A percentile compares a stretch with the other conserved stretches of the same genome.
Evolutionary conservation across 1,284 basidiomycete genomes (phyloP).

Genomic region (Apiotrichum siamense): DNA sequence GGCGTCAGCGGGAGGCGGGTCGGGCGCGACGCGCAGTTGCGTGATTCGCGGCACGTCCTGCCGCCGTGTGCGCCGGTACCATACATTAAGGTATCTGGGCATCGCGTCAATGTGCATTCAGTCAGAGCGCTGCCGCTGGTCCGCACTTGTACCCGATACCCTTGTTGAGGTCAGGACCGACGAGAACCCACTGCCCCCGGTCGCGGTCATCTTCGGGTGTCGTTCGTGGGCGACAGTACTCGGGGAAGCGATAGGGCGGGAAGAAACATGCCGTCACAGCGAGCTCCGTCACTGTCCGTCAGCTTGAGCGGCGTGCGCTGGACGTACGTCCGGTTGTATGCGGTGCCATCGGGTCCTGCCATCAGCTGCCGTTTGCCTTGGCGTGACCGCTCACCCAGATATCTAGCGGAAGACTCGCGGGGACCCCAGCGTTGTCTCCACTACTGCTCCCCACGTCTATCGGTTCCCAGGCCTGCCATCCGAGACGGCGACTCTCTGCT

Average conservation of each 20-base stretch:
- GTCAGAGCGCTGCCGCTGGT: not conserved
- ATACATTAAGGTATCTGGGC: constrained; percentile 59
- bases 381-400: constrained; percentile 55
- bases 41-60: constrained; percentile 42
- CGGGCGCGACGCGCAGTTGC: constrained; percentile 29
- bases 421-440: constrained; percentile 25
- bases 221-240: constrained; percentile 62
- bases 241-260: constrained; percentile 53
- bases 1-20: constrained; percentile 26
- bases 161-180: constrained; percentile 67
- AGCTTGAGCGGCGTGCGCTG: not conserved
- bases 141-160: constrained; percentile 57
- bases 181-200: constrained; percentile 81
- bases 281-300: constrained; percentile 64
- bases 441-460: constrained; percentile 43
- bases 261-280: constrained; percentile 64
- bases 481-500: constrained; percentile 63
- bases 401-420: constrained; percentile 64
- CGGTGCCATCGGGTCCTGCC: constrained; percentile 58
- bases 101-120: not conserved
- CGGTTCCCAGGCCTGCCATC: constrained; percentile 84
- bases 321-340: constrained; percentile 67
- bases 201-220: constrained; percentile 67
- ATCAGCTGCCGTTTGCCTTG: constrained; percentile 2
- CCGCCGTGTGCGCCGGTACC: constrained; percentile 75